Evolutionary conservation across 257 asterid species (phyloP).

Genomic region (Solanum virginianum): DNA sequence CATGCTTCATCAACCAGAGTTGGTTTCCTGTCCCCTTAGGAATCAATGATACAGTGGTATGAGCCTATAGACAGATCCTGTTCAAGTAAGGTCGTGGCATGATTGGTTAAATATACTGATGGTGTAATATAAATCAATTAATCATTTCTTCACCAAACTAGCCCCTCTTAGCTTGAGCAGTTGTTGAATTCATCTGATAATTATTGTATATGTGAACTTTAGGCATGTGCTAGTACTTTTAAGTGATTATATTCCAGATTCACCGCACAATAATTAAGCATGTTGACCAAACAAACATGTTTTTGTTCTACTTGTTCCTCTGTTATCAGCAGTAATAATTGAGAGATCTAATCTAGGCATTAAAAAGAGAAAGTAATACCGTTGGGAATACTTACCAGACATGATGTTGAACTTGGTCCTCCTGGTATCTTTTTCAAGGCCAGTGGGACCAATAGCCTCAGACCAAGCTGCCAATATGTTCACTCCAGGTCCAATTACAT

Average conservation of each 20-base stretch:
- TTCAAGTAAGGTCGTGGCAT: no score
- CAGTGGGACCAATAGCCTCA: constrained; percentile 36
- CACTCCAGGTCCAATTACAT: constrained; percentile 45
- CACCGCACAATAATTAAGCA: not conserved
- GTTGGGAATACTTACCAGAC: constrained; percentile 25
- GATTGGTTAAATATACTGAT: not conserved
- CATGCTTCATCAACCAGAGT: no score
- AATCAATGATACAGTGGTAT: no score
- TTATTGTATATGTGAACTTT: not conserved
- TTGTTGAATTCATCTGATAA: not conserved
- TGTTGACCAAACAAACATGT: not conserved
- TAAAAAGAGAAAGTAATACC: not conserved
- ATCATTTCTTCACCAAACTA: not conserved
- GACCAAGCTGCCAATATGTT: constrained; percentile 42
- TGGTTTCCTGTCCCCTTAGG: no score
- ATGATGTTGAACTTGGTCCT: constrained; percentile 30
- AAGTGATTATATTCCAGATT: not conserved
- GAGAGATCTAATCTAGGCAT: not conserved
- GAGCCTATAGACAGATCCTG: no score
- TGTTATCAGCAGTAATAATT: not conserved
- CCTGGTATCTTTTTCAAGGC: constrained; percentile 21
- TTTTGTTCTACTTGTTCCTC: not conserved
- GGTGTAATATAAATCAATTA: not conserved
- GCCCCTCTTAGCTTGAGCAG: not conserved
- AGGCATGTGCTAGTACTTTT: not conserved